Evolutionary conservation across 768 basidiomycete species (phyloP), one percentile per base, ranked within the genome.

Genomic region (Naganishia antarctica): DNA sequence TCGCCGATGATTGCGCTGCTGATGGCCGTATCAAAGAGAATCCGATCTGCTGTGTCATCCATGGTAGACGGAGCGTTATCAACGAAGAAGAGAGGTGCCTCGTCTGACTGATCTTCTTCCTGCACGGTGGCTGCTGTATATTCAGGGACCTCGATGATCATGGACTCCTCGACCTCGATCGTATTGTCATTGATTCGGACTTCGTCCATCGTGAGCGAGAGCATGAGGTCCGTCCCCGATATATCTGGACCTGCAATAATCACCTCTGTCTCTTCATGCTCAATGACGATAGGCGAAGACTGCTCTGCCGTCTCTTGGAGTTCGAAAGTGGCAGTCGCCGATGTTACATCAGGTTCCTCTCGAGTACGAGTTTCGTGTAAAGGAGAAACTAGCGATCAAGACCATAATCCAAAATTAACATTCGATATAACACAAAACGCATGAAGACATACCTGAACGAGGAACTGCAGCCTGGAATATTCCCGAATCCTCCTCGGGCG

Each of bases 71-170:
- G 49, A 6, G 70, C 70, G 4, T 60, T 60, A 47, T 73, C 72
- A 23, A 74, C 64, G 64, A 68, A 73, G 69, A 74, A 73, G 1
- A 71, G 44, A 6, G 68, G 50, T 5, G 50, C 47, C 8, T 65
- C 64, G 1, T 60, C 61, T 28, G 12, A 51, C 3, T 7, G 40
- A 13, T 31, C 63, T 23, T 60, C 59, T 29, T 60, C 58, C 4
- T 60, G 21, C 12, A 4, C 58, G 32, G 25, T 21, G 4, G n/a
- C 26, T 37, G 41, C 11, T 23, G 23, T 4, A 34, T 29, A 2
- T 37, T n/a, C n/a, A 23, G 48, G 41, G 31, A 49, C 25, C 47
- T 44, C 43, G 15, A 60, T 18, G 2, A 46, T 28, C 18, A 44
- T 4, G 40, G 28, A 45, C 28, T 60, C 59, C 21, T 60, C 59